Evolutionary conservation across 371 early-diverging fungal genomes (phyloP), one percentile per base, ranked within the genome.

Genomic region (Nematocida major): DNA sequence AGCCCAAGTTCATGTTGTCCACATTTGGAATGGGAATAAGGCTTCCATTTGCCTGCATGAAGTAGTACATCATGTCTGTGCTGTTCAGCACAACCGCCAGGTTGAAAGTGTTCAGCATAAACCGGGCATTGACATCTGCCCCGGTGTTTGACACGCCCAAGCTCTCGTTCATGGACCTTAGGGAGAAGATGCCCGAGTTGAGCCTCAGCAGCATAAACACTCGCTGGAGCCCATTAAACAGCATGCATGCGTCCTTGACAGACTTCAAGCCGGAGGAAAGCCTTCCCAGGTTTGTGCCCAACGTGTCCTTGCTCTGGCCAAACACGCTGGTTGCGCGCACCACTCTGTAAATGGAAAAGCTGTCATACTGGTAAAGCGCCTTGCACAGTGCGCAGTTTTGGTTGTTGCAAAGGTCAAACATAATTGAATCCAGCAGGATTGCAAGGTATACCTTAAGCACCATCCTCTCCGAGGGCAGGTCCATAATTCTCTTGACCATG

Each of bases 381-480:
- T 38, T 30, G 57, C 57, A 57, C 57, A 57, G 7, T 34, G 11
- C 18, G 22, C 57, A 57, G 57, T 57, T 11, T 13, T 57, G 38
- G 1, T 38, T 57, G 57, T 57, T 57, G 57, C 57, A 57, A 30
- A 57, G 28, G 34, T 57, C 57, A 30, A 57, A 36, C 18, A 57
- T 30, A 4, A 57, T 57, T 7, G 57, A 57, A 4, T 57, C 57
- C 34, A 57, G 57, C 11, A 57, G 34, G 22, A 57, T 26, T 7
- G 38, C 22, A 28, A 57, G 57, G 57, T 57, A 57, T 11, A 22
- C 38, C 38, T 57, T 57, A 9, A 57, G 30, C 34, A 32, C 36
- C 11, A 11, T 1, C 2, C 5, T 30, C 34, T 7, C n/a, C 0
- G 28, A 30, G 30, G 57, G 57, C 1, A 57, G 30, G 5, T 34